Evolutionary conservation across 306 rosid species (phyloP).

Genomic region (Lathyrus tuberosus): DNA sequence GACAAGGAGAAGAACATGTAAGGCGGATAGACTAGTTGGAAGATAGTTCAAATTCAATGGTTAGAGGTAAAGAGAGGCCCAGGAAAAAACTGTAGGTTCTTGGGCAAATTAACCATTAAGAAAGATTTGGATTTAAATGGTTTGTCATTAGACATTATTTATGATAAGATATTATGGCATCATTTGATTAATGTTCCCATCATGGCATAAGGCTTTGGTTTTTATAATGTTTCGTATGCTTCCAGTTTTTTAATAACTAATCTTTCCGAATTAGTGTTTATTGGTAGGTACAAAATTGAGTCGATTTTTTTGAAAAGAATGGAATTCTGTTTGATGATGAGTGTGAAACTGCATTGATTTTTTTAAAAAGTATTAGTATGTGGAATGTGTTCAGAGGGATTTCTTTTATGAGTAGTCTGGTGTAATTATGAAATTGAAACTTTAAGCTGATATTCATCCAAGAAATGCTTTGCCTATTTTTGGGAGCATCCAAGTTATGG

Average conservation of each 20-base stretch:
- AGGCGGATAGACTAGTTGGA: background rate
- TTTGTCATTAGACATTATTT: conserved; percentile 5
- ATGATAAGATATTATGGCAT: background rate
- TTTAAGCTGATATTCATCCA: conserved; percentile 1
- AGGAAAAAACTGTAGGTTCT: background rate
- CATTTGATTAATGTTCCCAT: background rate
- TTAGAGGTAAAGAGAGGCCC: conserved; percentile 4
- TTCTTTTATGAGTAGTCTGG: conserved; percentile 18
- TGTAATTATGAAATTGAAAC: conserved; percentile 31
- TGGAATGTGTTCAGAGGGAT: background rate
- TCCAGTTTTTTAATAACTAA: background rate
- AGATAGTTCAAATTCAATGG: conserved; percentile 7
- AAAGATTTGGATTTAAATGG: background rate
- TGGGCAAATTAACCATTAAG: background rate
- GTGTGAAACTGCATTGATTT: background rate
- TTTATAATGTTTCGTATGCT: conserved; percentile 3
- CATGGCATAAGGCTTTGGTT: background rate
- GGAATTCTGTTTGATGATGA: conserved; percentile 6
- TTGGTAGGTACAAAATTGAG: background rate
- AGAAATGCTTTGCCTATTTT: conserved; percentile 23
- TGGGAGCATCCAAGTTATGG: conserved; percentile 16
- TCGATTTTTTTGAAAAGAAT: background rate
- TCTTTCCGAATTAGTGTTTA: background rate
- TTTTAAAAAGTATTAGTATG: background rate
- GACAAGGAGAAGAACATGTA: background rate